A percentile compares a stretch with the other conserved stretches of the same genome.
Conservation (phyloP, 495 filamentous ascomycete species). For the Xylaria scruposa region DNA sequence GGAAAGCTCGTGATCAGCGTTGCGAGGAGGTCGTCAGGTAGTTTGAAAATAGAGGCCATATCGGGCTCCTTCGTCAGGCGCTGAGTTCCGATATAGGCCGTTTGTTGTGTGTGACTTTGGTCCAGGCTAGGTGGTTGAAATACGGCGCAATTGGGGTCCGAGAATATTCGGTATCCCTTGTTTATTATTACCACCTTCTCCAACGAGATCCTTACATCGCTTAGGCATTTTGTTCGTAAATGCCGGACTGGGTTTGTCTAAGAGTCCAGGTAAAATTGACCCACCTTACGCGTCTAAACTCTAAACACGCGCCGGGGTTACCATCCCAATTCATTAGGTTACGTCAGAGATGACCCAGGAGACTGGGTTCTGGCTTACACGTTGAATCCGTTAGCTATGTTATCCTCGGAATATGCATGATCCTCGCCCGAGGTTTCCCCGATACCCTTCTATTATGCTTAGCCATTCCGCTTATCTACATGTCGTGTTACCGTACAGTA, state of each 20-base stretch:
- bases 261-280: background rate
- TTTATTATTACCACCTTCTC: background rate
- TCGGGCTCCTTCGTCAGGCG: background rate
- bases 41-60: conserved; percentile 47
- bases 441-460: no score
- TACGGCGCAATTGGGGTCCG: background rate
- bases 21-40: conserved; percentile 60
- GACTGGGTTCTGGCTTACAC: no score
- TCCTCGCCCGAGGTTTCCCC: no score
- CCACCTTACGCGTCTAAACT: background rate
- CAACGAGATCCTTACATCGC: background rate
- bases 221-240: background rate
- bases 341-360: no score
- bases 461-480: no score
- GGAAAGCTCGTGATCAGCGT: conserved; percentile 59
- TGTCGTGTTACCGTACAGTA: no score
- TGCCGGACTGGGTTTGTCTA: background rate
- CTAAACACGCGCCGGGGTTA: background rate
- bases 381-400: no score
- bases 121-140: background rate
- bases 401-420: no score
- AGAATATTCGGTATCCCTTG: background rate
- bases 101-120: background rate
- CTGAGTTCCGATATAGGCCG: background rate
- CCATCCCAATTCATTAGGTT: no score